phyloP scores from a whole-genome alignment of 1,139 yeast genomes.

The Kodamaea alishanica region DNA sequence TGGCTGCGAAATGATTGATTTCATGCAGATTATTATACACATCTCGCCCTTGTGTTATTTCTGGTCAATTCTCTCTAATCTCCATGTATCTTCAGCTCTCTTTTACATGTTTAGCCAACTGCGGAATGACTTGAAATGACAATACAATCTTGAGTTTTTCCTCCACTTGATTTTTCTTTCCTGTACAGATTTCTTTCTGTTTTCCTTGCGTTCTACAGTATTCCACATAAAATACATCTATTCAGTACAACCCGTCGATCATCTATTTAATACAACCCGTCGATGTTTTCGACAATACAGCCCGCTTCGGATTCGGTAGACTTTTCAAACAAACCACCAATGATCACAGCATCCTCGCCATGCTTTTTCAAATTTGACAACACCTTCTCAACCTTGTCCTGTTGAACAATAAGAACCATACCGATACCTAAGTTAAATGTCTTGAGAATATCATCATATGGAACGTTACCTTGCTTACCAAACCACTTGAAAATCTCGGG shows the following conservation, averaged over 20 bases:
- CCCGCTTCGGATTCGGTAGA: conserved; percentile 49
- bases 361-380: conserved; percentile 51
- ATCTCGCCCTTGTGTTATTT: no score
- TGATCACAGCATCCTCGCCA: conserved; percentile 74
- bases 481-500: conserved; percentile 93
- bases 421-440: conserved; percentile 97
- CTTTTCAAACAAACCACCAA: conserved; percentile 68
- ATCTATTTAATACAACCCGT: conserved; percentile 47
- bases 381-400: conserved; percentile 58
- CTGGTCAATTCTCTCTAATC: no score
- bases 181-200: no score
- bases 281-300: conserved; percentile 65
- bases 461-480: conserved; percentile 87
- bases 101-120: no score
- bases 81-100: no score
- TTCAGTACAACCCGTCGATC: no score
- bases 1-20: no score
- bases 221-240: neutral
- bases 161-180: no score
- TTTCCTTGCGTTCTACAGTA: neutral
- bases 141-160: no score
- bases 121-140: no score
- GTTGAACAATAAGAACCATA: conserved; percentile 83
- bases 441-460: conserved; percentile 76
- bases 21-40: no score